Conservation (phyloP, 2,329 filamentous ascomycete genomes). For the Cryphonectria carpinicola region DNA sequence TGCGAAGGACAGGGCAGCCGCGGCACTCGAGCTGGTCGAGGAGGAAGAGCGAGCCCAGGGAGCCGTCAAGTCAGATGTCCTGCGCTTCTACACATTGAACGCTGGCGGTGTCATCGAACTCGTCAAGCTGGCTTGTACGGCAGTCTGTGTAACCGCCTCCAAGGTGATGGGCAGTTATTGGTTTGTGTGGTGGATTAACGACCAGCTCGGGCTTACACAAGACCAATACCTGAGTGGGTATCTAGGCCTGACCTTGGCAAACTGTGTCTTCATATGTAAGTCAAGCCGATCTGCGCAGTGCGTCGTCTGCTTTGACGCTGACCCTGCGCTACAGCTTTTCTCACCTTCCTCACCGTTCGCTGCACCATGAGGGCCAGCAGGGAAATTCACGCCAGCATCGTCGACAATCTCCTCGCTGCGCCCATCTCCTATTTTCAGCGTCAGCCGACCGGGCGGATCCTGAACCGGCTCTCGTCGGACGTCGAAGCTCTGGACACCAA, state of each 20-base stretch:
- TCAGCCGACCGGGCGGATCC: constrained; percentile 15
- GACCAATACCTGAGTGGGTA: constrained; percentile 16
- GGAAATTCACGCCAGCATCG: background rate
- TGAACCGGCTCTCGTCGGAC: constrained; percentile 17
- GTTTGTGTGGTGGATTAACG: constrained; percentile 18
- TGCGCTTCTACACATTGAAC: constrained; percentile 6
- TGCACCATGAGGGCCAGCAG: constrained; percentile 6
- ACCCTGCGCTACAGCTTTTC: background rate
- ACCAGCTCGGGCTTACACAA: constrained; percentile 3
- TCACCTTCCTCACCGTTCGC: background rate
- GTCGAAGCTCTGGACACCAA: constrained; percentile 11
- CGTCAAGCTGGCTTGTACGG: background rate
- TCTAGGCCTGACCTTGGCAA: constrained; percentile 4
- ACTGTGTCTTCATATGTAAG: constrained; percentile 5
- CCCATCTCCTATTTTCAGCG: constrained; percentile 15
- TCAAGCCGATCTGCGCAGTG: background rate
- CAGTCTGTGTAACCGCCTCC: background rate
- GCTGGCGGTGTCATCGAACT: constrained; percentile 8
- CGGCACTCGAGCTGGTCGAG: constrained; percentile 2
- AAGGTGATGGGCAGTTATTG: constrained; percentile 9
- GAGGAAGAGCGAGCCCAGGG: constrained; percentile 12
- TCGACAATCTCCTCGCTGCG: constrained; percentile 12
- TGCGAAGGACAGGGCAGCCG: background rate
- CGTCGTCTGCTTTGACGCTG: background rate
- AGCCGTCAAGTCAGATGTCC: background rate